phyloP scores from a whole-genome alignment of 805 yeast genomes.

The Spathaspora passalidarum region DNA sequence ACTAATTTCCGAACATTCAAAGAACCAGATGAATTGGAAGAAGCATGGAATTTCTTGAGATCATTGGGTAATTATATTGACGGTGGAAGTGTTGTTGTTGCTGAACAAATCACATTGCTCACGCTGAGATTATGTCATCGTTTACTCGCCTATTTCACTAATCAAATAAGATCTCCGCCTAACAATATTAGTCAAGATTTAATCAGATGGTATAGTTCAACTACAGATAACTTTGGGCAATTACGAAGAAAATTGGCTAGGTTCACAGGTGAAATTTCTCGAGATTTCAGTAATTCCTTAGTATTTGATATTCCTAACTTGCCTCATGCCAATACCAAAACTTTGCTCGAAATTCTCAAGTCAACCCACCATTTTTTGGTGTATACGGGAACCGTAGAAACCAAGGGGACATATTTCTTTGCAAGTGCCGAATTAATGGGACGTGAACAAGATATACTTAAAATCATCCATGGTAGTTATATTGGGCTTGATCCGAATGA shows the following conservation, averaged over 20 bases:
- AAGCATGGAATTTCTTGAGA: slow-evolving; percentile 74
- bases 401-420: slow-evolving; percentile 74
- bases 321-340: slow-evolving; percentile 46
- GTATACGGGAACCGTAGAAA: slow-evolving; percentile 68
- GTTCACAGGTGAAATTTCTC: slow-evolving; percentile 64
- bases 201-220: slow-evolving; percentile 62
- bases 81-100: slow-evolving; percentile 77
- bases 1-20: slow-evolving; percentile 76
- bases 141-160: slow-evolving; percentile 64
- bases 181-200: slow-evolving; percentile 33
- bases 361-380: slow-evolving; percentile 73
- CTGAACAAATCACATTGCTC: slow-evolving; percentile 67
- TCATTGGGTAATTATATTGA: slow-evolving; percentile 76
- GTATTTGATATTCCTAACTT: slow-evolving; percentile 50
- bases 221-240: slow-evolving; percentile 69
- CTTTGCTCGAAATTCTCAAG: slow-evolving; percentile 54
- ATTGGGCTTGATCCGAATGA: slow-evolving; percentile 35
- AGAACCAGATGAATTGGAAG: slow-evolving; percentile 86
- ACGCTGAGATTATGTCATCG: slow-evolving; percentile 67
- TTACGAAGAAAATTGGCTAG: slow-evolving; percentile 80
- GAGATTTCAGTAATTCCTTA: slow-evolving; percentile 71
- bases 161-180: slow-evolving; percentile 65
- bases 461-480: slow-evolving; percentile 37
- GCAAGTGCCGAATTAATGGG: slow-evolving; percentile 60
- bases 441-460: slow-evolving; percentile 36